phyloP scores from a whole-genome alignment of 2,329 filamentous ascomycete species.

The Xylaria sp. region DNA sequence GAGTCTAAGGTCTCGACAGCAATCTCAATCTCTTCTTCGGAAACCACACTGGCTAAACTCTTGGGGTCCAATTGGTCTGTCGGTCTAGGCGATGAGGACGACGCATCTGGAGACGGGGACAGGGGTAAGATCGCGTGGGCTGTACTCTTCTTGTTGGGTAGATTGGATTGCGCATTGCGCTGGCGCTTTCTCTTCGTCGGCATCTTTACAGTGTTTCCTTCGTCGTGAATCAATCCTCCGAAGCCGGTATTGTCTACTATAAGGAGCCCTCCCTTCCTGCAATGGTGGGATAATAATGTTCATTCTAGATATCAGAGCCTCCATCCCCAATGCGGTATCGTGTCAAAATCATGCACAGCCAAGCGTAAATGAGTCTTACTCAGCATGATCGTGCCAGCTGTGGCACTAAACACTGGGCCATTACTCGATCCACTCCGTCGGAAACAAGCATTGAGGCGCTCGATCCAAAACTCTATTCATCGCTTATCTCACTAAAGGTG shows the following conservation, averaged over 20 bases:
- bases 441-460: too few species aligned
- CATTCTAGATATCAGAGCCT: constrained; percentile 8
- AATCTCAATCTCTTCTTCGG: constrained; percentile 73
- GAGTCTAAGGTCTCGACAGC: constrained; percentile 71
- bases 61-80: constrained; percentile 56
- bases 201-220: constrained; percentile 54
- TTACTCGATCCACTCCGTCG: background rate
- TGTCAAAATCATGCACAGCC: background rate
- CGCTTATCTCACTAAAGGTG: too few species aligned
- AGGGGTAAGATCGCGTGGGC: constrained; percentile 32
- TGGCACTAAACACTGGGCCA: background rate
- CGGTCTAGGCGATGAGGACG: constrained; percentile 52
- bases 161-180: constrained; percentile 46
- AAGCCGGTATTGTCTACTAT: background rate
- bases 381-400: background rate
- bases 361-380: background rate
- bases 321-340: constrained; percentile 16
- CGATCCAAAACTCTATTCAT: too few species aligned
- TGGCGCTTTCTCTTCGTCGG: constrained; percentile 58
- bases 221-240: background rate
- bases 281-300: constrained; percentile 5
- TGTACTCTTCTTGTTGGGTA: constrained; percentile 51
- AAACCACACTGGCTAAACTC: constrained; percentile 65
- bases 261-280: background rate
- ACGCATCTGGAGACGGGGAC: constrained; percentile 50